phyloP scores from a whole-genome alignment of 179 eudicot species.

The Beta lomatogona region DNA sequence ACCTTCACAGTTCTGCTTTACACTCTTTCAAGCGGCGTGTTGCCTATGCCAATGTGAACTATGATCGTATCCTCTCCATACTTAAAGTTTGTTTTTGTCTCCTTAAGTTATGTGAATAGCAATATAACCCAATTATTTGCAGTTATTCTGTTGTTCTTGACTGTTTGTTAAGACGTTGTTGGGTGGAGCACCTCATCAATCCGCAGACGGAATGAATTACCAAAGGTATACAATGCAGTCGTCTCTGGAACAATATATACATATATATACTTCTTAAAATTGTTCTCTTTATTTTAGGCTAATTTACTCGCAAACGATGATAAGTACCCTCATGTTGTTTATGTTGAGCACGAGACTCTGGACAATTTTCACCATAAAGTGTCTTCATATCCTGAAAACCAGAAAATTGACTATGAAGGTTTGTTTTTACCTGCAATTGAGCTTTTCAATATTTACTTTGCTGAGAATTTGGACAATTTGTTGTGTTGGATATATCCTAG shows the following conservation, averaged over 20 bases:
- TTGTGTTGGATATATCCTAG: neutral
- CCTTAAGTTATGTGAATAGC: neutral
- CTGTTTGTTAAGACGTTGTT: slow-evolving; percentile 62
- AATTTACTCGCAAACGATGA: slow-evolving; percentile 57
- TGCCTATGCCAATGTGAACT: slow-evolving; percentile 82
- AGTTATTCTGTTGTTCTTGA: slow-evolving; percentile 41
- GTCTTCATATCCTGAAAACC: slow-evolving; percentile 37
- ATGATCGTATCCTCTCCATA: slow-evolving; percentile 72
- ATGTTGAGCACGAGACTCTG: slow-evolving; percentile 43
- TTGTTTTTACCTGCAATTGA: slow-evolving; percentile 14
- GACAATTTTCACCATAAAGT: slow-evolving; percentile 29
- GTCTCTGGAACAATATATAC: neutral
- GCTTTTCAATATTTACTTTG: neutral
- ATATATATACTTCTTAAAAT: neutral
- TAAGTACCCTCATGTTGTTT: slow-evolving; percentile 78
- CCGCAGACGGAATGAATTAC: slow-evolving; percentile 82
- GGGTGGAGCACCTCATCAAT: slow-evolving; percentile 97
- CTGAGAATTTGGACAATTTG: neutral
- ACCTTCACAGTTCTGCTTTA: slow-evolving; percentile 73
- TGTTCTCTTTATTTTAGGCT: slow-evolving; percentile 36
- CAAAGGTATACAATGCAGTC: slow-evolving; percentile 42
- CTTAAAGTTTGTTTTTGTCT: neutral
- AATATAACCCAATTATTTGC: slow-evolving; percentile 7
- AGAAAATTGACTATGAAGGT: slow-evolving; percentile 72
- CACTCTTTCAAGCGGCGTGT: slow-evolving; percentile 81